Conservation (phyloP, 2,329 filamentous ascomycete species). For the Lasiodiplodia gonubiensis region DNA sequence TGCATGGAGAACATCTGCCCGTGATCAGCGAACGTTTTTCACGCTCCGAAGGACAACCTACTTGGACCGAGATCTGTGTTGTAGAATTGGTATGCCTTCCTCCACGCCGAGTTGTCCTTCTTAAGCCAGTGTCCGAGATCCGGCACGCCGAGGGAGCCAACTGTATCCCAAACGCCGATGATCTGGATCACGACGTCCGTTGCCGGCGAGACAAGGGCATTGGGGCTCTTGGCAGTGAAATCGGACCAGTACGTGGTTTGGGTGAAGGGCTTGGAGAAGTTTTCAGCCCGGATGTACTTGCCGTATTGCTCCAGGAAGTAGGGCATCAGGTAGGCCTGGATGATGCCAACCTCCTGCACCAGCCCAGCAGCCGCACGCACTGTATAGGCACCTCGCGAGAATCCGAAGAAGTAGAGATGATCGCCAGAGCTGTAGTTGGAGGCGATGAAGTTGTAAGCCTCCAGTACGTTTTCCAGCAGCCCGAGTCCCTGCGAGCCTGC, state of each 20-base stretch:
- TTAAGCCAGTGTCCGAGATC: conserved; percentile 4
- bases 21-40: too few relatives aligned
- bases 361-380: conserved; percentile 49
- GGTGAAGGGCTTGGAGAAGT: not conserved
- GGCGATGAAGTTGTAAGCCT: conserved; percentile 58
- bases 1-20: conserved; percentile 56
- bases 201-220: not conserved
- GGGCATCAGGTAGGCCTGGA: conserved; percentile 53
- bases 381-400: conserved; percentile 53
- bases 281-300: conserved; percentile 4
- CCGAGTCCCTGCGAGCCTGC: conserved; percentile 32
- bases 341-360: conserved; percentile 54
- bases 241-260: not conserved
- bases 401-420: conserved; percentile 49
- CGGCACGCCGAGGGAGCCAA: not conserved
- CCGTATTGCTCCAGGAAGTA: conserved; percentile 47
- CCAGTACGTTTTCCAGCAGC: conserved; percentile 54
- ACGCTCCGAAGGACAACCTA: too few relatives aligned
- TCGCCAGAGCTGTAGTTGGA: conserved; percentile 57
- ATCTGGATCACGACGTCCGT: conserved; percentile 43
- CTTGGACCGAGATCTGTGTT: conserved; percentile 13
- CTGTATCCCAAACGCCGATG: conserved; percentile 57
- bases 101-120: conserved; percentile 25
- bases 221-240: not conserved
- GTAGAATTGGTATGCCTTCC: conserved; percentile 27